These are phyloP conservation scores for Alternaria arborescens DNA, from an alignment of 2,329 filamentous ascomycete species.

Conservation along the genomic window DNA sequence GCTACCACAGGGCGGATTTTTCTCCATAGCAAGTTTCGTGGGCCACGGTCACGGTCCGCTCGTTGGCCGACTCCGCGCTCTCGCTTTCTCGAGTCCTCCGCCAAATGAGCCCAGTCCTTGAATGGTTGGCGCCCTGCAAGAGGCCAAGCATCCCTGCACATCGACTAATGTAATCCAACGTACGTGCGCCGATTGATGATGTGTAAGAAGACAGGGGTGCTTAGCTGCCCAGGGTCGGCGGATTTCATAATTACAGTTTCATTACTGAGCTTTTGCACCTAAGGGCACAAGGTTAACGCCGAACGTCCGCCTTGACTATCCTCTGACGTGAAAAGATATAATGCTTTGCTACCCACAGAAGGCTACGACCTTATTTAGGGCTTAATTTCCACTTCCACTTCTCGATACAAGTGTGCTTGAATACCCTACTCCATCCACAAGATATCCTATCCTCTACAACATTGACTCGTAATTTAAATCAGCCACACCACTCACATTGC, in stretches of 20 bases:
- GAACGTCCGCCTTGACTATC: slow-evolving; percentile 48
- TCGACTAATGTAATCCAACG: slow-evolving; percentile 47
- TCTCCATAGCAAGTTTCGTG: slow-evolving; percentile 23
- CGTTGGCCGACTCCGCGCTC: slow-evolving; percentile 41
- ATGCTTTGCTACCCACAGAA: slow-evolving; percentile 47
- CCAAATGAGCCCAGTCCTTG: slow-evolving; percentile 44
- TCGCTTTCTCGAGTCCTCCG: slow-evolving; percentile 44
- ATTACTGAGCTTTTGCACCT: slow-evolving; percentile 36
- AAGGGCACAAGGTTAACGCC: slow-evolving; percentile 39
- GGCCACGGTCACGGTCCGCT: slow-evolving; percentile 35
- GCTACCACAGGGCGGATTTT: slow-evolving; percentile 24
- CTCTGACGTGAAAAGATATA: slow-evolving; percentile 52
- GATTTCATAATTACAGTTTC: slow-evolving; percentile 42
- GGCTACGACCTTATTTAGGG: slow-evolving; percentile 40
- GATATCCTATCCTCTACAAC: slow-evolving; percentile 13
- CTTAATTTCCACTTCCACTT: slow-evolving; percentile 34
- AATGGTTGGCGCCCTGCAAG: slow-evolving; percentile 48
- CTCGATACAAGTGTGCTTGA: slow-evolving; percentile 11
- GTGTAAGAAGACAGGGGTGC: slow-evolving; percentile 38
- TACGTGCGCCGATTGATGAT: slow-evolving; percentile 45
- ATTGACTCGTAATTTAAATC: slow-evolving; percentile 4
- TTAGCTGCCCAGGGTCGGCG: slow-evolving; percentile 34
- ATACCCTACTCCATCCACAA: slow-evolving; percentile 9
- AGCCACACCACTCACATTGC: background rate
- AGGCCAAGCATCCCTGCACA: slow-evolving; percentile 41